Evolutionary conservation across 768 basidiomycete species (phyloP).

Genomic region (Calocybe indica): DNA sequence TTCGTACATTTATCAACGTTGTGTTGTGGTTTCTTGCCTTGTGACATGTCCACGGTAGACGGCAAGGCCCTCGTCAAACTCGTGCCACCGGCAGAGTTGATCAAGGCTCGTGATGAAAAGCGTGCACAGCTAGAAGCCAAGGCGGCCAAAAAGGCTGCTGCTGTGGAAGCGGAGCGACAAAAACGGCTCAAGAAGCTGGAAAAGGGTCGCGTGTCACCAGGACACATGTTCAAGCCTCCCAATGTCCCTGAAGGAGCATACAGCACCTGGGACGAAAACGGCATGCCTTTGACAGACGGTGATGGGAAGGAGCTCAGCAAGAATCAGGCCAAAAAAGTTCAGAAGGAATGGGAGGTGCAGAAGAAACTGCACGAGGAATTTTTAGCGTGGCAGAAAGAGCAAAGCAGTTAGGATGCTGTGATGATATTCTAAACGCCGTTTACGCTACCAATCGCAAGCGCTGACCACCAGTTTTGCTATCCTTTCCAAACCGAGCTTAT

Average conservation of each 20-base stretch:
- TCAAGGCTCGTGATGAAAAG: slow-evolving; percentile 87
- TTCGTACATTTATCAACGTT: slow-evolving; percentile 18
- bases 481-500: slow-evolving; percentile 68
- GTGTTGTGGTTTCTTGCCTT: slow-evolving; percentile 4
- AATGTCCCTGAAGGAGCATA: slow-evolving; percentile 69
- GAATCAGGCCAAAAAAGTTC: slow-evolving; percentile 66
- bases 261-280: slow-evolving; percentile 77
- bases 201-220: slow-evolving; percentile 70
- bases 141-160: slow-evolving; percentile 70
- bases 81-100: slow-evolving; percentile 74
- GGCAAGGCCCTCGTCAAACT: slow-evolving; percentile 95
- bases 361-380: slow-evolving; percentile 78
- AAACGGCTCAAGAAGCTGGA: slow-evolving; percentile 78
- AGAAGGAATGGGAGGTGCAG: slow-evolving; percentile 71
- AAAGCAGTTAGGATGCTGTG: slow-evolving; percentile 12
- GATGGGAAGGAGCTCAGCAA: slow-evolving; percentile 85
- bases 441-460: slow-evolving; percentile 56
- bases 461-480: slow-evolving; percentile 62
- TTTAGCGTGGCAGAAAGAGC: slow-evolving; percentile 38
- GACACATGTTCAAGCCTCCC: slow-evolving; percentile 81
- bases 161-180: slow-evolving; percentile 55
- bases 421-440: slow-evolving; percentile 5
- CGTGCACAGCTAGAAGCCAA: slow-evolving; percentile 69
- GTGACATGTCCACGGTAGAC: slow-evolving; percentile 39
- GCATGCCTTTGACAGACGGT: slow-evolving; percentile 79